Conservation (phyloP, 208 protist genomes). For the Trypanosoma boissoni region DNA sequence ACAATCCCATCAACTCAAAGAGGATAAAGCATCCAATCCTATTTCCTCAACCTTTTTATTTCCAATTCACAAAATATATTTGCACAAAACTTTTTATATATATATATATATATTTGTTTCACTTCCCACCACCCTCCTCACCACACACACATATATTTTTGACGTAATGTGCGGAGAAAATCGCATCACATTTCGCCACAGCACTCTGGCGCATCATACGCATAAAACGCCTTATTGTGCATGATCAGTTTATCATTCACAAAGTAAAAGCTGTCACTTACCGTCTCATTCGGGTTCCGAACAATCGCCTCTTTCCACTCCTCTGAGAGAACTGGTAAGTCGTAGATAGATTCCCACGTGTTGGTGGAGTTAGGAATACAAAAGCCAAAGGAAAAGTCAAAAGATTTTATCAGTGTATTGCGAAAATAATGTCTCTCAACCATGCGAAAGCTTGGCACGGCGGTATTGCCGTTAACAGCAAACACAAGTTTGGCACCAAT, state of each 20-base stretch:
- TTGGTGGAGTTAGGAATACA: constrained; percentile 96
- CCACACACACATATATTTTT: constrained; percentile 15
- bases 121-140: no score
- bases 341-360: constrained; percentile 95
- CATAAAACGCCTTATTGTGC: constrained; percentile 95
- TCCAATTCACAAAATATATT: constrained; percentile 2
- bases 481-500: constrained; percentile 92
- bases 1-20: no score
- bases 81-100: constrained; percentile 3
- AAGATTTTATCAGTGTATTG: constrained; percentile 91
- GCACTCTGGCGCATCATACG: constrained; percentile 45
- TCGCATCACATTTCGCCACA: constrained; percentile 25
- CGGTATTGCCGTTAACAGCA: constrained; percentile 79
- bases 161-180: neutral
- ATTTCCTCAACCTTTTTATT: no score
- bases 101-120: constrained; percentile 15
- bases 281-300: constrained; percentile 84
- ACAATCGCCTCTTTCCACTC: constrained; percentile 88
- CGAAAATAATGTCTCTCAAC: constrained; percentile 97
- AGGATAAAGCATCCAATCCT: no score
- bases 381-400: constrained; percentile 96
- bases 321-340: constrained; percentile 86
- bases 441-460: constrained; percentile 93
- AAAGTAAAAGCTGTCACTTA: constrained; percentile 96
- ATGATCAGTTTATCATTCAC: constrained; percentile 92